Base-by-base conservation (phyloP, 2,329 filamentous ascomycete genomes). In the Orbilia blumenaviensis region DNA sequence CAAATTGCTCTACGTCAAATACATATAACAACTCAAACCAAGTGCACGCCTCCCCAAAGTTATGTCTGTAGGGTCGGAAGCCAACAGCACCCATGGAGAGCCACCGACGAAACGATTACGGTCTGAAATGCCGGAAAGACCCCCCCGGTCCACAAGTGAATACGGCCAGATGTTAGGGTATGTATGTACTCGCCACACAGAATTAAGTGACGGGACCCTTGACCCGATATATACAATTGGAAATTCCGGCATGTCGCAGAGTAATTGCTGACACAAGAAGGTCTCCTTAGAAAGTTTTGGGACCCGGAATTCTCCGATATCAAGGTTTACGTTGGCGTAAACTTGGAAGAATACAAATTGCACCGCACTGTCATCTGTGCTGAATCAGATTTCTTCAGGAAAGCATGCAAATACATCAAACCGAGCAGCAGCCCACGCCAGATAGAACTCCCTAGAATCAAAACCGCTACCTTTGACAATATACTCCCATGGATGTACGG, bases 351-450 rank as follows among this genome's bases (percentile, higher is more conserved):
- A 23, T 80, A 80, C 23, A 69, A 73, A 9, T 38, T 80, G 2
- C 78, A 80, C 36, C 78, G 79, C 32, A 60, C 72, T 1, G 38
- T 78, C 2, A 62, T 79, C 6, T 80, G 74, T 34, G 32, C 67
- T 32, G 54, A 72, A 23, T 80, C 80, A 0, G 34, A 67, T 1
- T 80, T 64, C 52, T 78, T 80, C 44, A 78, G 61, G 21, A 72
- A 63, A 2, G 78, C 77, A 10, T 79, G 79, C 23, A 56, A 63
- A 12, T 32, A 14, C 2, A n/a, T 6, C 3, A 46, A 46, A 12
- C 16, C 21, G 8, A 48, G 34, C 8, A 46, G 34, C 12, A 27
- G 23, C 23, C 25, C 29, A 1, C 46, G 46, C 12, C 23, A 9
- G 12, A 23, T 71, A 3, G 29, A 71, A n/a, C 36, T 71, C 0